Percentiles rank a stretch among this genome's conserved stretches.
Conservation (phyloP, 768 basidiomycete species). For the Boletus sp. region DNA sequence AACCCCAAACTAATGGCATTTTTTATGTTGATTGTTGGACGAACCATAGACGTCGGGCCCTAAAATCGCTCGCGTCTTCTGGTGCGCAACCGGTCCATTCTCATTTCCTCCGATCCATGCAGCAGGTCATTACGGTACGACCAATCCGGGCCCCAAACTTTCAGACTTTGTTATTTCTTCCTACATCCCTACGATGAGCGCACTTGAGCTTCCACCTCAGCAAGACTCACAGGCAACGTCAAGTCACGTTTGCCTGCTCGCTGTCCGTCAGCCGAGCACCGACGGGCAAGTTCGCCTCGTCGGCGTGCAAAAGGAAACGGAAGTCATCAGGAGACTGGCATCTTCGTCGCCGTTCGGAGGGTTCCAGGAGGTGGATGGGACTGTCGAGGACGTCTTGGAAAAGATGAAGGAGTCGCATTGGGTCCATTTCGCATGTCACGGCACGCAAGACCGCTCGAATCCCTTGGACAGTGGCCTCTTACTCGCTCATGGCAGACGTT, state of each 20-base stretch:
- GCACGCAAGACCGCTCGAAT: conserved; percentile 12
- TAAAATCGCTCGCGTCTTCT: not conserved
- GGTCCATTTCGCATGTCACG: conserved; percentile 36
- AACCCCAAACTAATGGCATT: not conserved
- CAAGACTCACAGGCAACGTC: not conserved
- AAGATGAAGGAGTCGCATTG: not conserved
- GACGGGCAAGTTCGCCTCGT: not conserved
- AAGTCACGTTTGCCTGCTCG: conserved; percentile 2
- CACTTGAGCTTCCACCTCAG: not conserved
- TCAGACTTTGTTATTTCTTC: conserved; percentile 4
- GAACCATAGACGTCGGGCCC: not conserved
- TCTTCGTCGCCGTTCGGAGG: not conserved
- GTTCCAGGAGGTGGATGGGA: not conserved
- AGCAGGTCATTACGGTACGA: not conserved
- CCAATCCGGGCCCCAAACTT: not conserved
- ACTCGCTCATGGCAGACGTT: not conserved
- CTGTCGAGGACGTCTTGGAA: not conserved
- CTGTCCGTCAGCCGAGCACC: conserved; percentile 13
- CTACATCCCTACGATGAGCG: conserved; percentile 16
- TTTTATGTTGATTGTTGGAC: no score
- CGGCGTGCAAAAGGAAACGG: conserved; percentile 13
- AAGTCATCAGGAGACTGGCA: conserved; percentile 10
- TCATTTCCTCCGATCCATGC: not conserved
- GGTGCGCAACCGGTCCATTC: not conserved
- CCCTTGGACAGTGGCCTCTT: conserved; percentile 22